Evolutionary conservation across 768 basidiomycete genomes (phyloP), one percentile per base, ranked within the genome.

Genomic region (Trametes coccinea): DNA sequence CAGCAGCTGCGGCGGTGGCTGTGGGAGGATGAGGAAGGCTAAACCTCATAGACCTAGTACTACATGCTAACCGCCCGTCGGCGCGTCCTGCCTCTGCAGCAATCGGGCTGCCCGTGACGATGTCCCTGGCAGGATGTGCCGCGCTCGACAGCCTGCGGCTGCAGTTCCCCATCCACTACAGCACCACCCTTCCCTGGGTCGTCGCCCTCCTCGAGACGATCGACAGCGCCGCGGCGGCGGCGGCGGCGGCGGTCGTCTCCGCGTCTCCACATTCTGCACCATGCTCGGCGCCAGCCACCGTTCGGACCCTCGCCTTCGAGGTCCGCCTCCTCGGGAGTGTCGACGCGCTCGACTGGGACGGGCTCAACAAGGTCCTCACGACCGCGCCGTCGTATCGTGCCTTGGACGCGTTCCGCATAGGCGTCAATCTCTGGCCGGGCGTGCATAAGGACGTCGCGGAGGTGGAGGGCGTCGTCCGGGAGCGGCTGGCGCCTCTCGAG

Each of bases 261-360:
- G 41, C 41, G n/a, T 13, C 14, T 43, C 41, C 41, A 43, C 39
- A 7, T 39, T 43, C n/a, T 5, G 10, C 41, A 5, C 9, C 41
- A 14, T 16, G 13, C 17, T 17, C 47, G 5, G 16, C 22, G 17
- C 22, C 22, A 5, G 17, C 41, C 13, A 13, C 41, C 11, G 40
- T 70, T 13, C 60, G 67, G 22, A 58, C 49, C 22, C 54, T 72
- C 40, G 22, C 56, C 4, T 44, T 70, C 52, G 63, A 68, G 13
- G 48, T 70, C 37, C 66, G 69, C n/a, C 63, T 72, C 4, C 61
- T 70, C 34, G 69, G 71, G 7, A 40, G 54, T 22, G 40, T 72
- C 40, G 59, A 67, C 49, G 67, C 60, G n/a, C 45, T 69, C 37
- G 66, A 70, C 41, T 72, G 69, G 71, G 59, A 40, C 16, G 50